Percentiles rank a stretch among this genome's conserved stretches.
These are phyloP conservation scores for Dioscorea zingiberensis DNA, from an alignment of 106 monocot genomes.

Conservation along the genomic window DNA sequence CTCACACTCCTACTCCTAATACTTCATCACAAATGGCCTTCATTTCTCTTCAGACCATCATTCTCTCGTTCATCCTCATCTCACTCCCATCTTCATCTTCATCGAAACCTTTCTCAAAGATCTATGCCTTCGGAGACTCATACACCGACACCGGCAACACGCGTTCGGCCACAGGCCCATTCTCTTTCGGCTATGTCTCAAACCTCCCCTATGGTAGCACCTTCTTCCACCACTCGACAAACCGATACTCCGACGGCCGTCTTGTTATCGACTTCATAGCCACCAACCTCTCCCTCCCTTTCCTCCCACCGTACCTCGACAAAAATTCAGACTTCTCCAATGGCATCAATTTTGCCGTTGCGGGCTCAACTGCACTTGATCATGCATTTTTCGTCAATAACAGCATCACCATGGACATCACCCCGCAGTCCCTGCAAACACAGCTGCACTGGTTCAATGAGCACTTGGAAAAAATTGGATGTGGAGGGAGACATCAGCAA, in stretches of 20 bases:
- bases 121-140: constrained; percentile 91
- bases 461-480: constrained; percentile 22
- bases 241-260: constrained; percentile 90
- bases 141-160: constrained; percentile 95
- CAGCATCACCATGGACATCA: constrained; percentile 58
- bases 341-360: constrained; percentile 89
- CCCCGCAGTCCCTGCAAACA: constrained; percentile 62
- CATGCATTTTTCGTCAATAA: constrained; percentile 60
- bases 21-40: background rate
- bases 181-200: constrained; percentile 63
- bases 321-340: constrained; percentile 23
- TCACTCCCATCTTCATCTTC: constrained; percentile 4
- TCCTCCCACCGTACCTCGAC: constrained; percentile 60
- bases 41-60: background rate
- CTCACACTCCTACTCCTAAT: background rate
- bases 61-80: constrained; percentile 4
- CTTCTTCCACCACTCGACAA: constrained; percentile 78
- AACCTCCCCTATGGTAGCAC: constrained; percentile 77
- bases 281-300: constrained; percentile 50
- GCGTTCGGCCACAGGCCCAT: constrained; percentile 45
- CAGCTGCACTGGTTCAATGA: constrained; percentile 61
- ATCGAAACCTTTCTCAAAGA: constrained; percentile 33
- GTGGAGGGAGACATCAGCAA: constrained; percentile 5
- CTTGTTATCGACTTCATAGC: constrained; percentile 88
- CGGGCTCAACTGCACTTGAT: constrained; percentile 69